These are phyloP conservation scores for Pythium phragmitis DNA, from an alignment of 352 stramenopile genomes.

Conservation along the genomic window DNA sequence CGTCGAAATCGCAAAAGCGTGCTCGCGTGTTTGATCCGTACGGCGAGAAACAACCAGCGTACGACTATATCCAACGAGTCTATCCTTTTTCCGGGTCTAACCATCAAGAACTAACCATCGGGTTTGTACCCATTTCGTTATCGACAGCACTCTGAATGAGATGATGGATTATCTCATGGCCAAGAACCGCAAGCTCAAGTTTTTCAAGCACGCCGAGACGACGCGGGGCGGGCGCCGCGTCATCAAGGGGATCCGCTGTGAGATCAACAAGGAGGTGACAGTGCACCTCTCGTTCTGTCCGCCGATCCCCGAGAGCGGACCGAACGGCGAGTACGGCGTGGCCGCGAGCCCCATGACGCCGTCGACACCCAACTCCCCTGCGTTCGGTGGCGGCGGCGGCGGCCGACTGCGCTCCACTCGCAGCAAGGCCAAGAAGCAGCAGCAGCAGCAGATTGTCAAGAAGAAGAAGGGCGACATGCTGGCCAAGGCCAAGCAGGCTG, in stretches of 20 bases:
- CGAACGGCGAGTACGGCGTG: constrained; percentile 78
- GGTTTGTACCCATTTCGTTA: not conserved
- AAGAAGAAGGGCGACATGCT: constrained; percentile 89
- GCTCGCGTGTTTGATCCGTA: constrained; percentile 79
- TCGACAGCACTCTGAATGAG: constrained; percentile 65
- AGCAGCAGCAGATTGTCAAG: constrained; percentile 75
- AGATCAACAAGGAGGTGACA: constrained; percentile 87
- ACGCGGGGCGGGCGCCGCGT: constrained; percentile 81
- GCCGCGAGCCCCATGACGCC: constrained; percentile 85
- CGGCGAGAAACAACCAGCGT: constrained; percentile 80
- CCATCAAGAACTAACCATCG: constrained; percentile 1
- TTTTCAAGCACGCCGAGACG: constrained; percentile 86
- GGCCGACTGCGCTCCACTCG: constrained; percentile 65
- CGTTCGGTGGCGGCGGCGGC: constrained; percentile 40
- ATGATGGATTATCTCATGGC: constrained; percentile 91
- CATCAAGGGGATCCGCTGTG: constrained; percentile 83
- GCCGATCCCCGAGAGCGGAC: constrained; percentile 75
- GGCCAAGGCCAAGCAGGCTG: constrained; percentile 81
- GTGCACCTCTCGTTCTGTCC: constrained; percentile 81
- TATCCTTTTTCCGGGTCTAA: not conserved
- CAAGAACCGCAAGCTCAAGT: constrained; percentile 88
- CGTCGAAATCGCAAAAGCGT: constrained; percentile 78
- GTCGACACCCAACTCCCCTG: constrained; percentile 79
- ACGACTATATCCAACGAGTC: constrained; percentile 17
- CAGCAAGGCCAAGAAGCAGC: constrained; percentile 85